These are phyloP conservation scores for Fusarium sp. DNA, from an alignment of 2,329 filamentous ascomycete genomes.

Conservation along the genomic window DNA sequence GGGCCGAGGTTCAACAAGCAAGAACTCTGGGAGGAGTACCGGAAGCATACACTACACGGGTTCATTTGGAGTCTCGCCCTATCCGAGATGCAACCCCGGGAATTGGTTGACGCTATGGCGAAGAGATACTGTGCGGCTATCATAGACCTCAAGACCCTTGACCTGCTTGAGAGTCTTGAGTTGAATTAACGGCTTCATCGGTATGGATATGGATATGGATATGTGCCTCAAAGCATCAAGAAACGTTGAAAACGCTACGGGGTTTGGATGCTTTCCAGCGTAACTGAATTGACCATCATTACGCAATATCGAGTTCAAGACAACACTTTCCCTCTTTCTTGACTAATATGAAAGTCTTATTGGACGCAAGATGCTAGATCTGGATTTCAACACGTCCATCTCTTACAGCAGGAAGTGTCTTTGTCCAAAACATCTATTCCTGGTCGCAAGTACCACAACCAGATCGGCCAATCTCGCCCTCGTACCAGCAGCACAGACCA, in stretches of 20 bases:
- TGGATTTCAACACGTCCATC: neutral
- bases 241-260: neutral
- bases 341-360: neutral
- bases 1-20: neutral
- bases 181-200: neutral
- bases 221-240: neutral
- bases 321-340: neutral
- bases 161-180: conserved; percentile 8
- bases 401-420: neutral
- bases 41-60: conserved; percentile 20
- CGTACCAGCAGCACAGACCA: neutral
- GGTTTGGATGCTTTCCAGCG: neutral
- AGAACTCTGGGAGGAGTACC: conserved; percentile 21
- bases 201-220: no score
- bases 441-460: neutral
- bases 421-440: neutral
- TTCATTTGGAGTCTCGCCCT: conserved; percentile 24
- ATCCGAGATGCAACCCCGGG: conserved; percentile 25
- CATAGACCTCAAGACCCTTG: conserved; percentile 22
- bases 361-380: neutral
- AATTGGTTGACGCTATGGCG: conserved; percentile 21
- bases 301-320: neutral
- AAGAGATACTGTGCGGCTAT: conserved; percentile 21
- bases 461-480: neutral
- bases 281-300: neutral